Evolutionary conservation across 1,139 yeast genomes (phyloP), one percentile per base, ranked within the genome.

Genomic region (Arxiozyma telluris): DNA sequence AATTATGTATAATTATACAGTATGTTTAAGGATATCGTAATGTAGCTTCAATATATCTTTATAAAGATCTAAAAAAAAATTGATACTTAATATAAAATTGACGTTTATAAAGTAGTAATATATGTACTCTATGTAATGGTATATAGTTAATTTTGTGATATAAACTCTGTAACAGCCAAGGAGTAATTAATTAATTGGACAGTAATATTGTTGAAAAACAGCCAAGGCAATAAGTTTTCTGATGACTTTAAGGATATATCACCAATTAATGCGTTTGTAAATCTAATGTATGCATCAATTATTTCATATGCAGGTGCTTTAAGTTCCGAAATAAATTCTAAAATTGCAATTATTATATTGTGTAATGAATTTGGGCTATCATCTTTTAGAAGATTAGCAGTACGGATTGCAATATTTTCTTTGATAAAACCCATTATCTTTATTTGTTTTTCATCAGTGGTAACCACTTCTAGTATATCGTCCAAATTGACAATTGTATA

Each of bases 401-500:
- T 58, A 38, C 54, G 52, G 2, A 21, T 44, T n/a, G 53, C 49
- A 47, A 61, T 54, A 41, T 60, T 60, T 4, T 53, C 53, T 52
- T 57, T 59, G 12, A 61, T 57, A 9, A 46, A 45, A 18, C 47
- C 48, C 46, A 57, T 55, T 5, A 58, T 50, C 17, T 54, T 54
- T n/a, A 50, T 48, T 44, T 61, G 53, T n/a, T 55, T 53, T 22
- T 50, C 30, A 39, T 55, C 60, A n/a, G 57, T 57, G 42, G 55
- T 55, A 18, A 63, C 60, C 46, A 59, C 49, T 17, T 61, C 64
- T 2, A 58, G 49, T 15, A 63, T 58, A 38, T 63, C 63, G 39
- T 61, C 59, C 47, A 62, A 48, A 48, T 84, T 79, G 50, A 84
- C 77, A 51, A 67, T 67, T 52, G 73, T 73, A 53, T 72, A 63